Evolutionary conservation across 2,329 filamentous ascomycete species (phyloP).

Genomic region (Daldinia sp.): DNA sequence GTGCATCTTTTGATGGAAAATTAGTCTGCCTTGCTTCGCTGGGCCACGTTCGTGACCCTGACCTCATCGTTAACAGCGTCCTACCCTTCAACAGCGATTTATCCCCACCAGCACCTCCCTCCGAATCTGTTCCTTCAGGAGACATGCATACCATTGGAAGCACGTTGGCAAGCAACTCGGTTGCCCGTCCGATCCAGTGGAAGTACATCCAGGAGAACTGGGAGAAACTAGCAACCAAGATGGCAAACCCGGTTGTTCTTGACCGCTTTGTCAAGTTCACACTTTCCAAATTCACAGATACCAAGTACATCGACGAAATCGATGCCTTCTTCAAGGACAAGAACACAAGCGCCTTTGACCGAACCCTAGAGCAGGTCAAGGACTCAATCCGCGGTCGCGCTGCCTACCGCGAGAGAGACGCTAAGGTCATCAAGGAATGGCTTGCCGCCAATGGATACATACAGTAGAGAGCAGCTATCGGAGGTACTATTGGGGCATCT

Average conservation of each 20-base stretch:
- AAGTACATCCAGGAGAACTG: slow-evolving; percentile 86
- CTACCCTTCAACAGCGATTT: slow-evolving; percentile 81
- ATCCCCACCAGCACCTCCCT: slow-evolving; percentile 57
- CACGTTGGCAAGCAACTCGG: slow-evolving; percentile 75
- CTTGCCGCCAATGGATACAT: slow-evolving; percentile 62
- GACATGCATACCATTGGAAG: slow-evolving; percentile 87
- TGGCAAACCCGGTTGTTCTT: slow-evolving; percentile 85
- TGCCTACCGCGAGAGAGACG: slow-evolving; percentile 81
- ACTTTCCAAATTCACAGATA: slow-evolving; percentile 80
- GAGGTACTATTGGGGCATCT: too few relatives aligned
- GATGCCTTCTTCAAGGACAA: slow-evolving; percentile 84
- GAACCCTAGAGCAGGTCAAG: slow-evolving; percentile 83
- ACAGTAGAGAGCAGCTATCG: slow-evolving; percentile 17
- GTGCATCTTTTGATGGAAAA: slow-evolving; percentile 88
- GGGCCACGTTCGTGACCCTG: slow-evolving; percentile 73
- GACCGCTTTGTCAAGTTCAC: slow-evolving; percentile 86
- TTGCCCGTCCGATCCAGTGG: slow-evolving; percentile 81
- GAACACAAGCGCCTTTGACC: slow-evolving; percentile 85
- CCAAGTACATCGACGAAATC: slow-evolving; percentile 76
- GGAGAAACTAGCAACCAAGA: slow-evolving; percentile 73
- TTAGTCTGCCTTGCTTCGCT: slow-evolving; percentile 83
- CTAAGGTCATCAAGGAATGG: slow-evolving; percentile 79
- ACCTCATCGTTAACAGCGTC: slow-evolving; percentile 71
- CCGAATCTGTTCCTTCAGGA: slow-evolving; percentile 77
- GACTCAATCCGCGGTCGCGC: slow-evolving; percentile 87